These are phyloP conservation scores for Laetiporus sulphureus DNA, from an alignment of 1,284 basidiomycete genomes.

Conservation along the genomic window DNA sequence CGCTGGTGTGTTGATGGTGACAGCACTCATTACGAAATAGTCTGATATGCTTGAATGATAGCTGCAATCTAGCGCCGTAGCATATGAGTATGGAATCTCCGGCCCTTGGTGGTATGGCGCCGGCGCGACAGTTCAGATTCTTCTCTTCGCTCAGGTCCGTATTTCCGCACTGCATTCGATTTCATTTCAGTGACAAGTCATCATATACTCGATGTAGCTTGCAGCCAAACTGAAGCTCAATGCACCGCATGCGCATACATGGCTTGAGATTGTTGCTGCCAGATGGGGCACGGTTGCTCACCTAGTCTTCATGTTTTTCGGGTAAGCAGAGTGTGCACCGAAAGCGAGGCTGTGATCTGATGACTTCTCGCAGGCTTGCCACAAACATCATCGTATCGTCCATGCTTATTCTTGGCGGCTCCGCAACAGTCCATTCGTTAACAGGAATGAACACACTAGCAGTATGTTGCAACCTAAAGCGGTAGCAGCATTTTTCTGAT, in stretches of 20 bases:
- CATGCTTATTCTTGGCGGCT: slow-evolving; percentile 56
- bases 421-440: slow-evolving; percentile 52
- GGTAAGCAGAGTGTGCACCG: slow-evolving; percentile 19
- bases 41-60: slow-evolving; percentile 24
- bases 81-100: slow-evolving; percentile 76
- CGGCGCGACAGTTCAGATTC: slow-evolving; percentile 45
- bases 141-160: slow-evolving; percentile 38
- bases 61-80: slow-evolving; percentile 75
- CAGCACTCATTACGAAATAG: no score
- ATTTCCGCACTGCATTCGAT: neutral
- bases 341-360: neutral
- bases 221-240: slow-evolving; percentile 55
- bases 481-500: neutral
- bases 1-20: slow-evolving; percentile 43
- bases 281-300: slow-evolving; percentile 55
- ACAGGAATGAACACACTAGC: slow-evolving; percentile 51
- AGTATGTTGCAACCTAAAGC: slow-evolving; percentile 23
- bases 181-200: neutral
- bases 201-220: slow-evolving; percentile 20
- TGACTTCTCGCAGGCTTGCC: slow-evolving; percentile 33
- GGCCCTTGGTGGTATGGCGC: slow-evolving; percentile 44
- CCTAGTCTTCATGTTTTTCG: slow-evolving; percentile 63
- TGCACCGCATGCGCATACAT: slow-evolving; percentile 53
- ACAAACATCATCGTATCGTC: slow-evolving; percentile 61
- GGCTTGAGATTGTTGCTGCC: slow-evolving; percentile 57